These are phyloP conservation scores for Drechslerella dactyloides DNA, from an alignment of 2,329 filamentous ascomycete species.

Conservation along the genomic window DNA sequence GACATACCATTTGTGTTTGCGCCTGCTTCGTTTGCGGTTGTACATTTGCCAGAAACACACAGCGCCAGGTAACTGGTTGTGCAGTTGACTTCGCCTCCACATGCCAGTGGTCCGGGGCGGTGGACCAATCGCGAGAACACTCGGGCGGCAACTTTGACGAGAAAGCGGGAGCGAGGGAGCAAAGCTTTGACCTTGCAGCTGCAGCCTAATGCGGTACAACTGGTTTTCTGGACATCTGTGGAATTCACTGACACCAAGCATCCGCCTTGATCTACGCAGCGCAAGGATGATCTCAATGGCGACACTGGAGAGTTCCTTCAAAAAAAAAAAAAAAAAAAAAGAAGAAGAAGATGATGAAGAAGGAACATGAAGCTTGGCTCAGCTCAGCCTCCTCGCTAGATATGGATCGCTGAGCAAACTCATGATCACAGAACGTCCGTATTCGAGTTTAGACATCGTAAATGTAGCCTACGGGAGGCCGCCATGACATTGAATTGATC, in stretches of 20 bases:
- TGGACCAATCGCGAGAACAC: constrained; percentile 23
- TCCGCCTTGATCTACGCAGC: constrained; percentile 46
- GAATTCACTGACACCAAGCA: neutral
- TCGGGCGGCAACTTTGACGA: constrained; percentile 31
- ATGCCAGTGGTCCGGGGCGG: constrained; percentile 17
- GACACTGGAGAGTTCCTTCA: too few relatives aligned
- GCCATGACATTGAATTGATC: neutral
- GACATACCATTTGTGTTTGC: too few relatives aligned
- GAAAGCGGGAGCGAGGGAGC: constrained; percentile 24
- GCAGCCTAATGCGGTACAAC: constrained; percentile 45
- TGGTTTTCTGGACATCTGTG: constrained; percentile 41
- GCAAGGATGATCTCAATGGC: too few relatives aligned
- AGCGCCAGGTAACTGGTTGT: too few relatives aligned
- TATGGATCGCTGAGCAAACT: too few relatives aligned
- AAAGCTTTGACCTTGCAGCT: constrained; percentile 50
- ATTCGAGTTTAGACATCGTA: neutral
- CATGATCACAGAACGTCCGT: neutral
- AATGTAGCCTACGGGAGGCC: neutral
- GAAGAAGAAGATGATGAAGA: too few relatives aligned
- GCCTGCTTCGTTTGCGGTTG: neutral
- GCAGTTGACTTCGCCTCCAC: constrained; percentile 2
- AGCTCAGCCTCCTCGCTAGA: neutral
- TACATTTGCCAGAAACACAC: too few relatives aligned
- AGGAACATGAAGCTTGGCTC: neutral
- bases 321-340: too few relatives aligned